phyloP scores from a whole-genome alignment of 495 filamentous ascomycete genomes.

The Penicillium subrubescens region DNA sequence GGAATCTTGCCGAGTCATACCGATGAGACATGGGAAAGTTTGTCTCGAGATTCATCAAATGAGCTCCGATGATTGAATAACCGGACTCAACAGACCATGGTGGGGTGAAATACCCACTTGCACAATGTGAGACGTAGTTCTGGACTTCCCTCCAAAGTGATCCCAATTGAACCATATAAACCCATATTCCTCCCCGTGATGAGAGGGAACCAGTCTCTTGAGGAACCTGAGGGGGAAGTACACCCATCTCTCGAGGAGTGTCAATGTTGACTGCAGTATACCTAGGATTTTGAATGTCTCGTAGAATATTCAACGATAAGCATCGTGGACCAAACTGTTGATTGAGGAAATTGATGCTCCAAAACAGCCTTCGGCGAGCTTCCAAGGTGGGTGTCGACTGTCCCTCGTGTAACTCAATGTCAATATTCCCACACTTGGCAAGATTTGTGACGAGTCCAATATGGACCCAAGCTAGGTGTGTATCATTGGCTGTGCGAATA shows the following conservation, averaged over 20 bases:
- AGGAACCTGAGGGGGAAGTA: constrained; percentile 28
- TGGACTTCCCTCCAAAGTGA: constrained; percentile 46
- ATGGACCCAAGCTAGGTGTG: constrained; percentile 26
- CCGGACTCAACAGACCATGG: constrained; percentile 47
- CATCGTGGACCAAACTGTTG: constrained; percentile 41
- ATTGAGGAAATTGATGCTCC: constrained; percentile 47
- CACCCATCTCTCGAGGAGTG: constrained; percentile 17
- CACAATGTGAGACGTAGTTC: constrained; percentile 41
- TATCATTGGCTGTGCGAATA: constrained; percentile 21
- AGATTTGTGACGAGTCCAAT: constrained; percentile 31
- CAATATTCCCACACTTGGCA: constrained; percentile 39
- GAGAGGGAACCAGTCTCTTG: constrained; percentile 31
- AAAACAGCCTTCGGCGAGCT: constrained; percentile 41
- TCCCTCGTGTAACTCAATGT: constrained; percentile 35
- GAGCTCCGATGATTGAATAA: constrained; percentile 43
- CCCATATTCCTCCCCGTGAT: constrained; percentile 43
- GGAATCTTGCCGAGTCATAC: constrained; percentile 46
- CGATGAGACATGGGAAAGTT: constrained; percentile 41
- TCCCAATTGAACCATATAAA: constrained; percentile 38
- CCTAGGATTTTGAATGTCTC: constrained; percentile 33
- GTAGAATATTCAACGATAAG: constrained; percentile 36
- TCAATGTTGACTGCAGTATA: constrained; percentile 24
- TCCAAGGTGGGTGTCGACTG: constrained; percentile 27
- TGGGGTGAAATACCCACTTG: constrained; percentile 38
- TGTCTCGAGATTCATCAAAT: constrained; percentile 47